Evolutionary conservation across 1,284 basidiomycete species (phyloP).

Genomic region (Ustilago nuda): DNA sequence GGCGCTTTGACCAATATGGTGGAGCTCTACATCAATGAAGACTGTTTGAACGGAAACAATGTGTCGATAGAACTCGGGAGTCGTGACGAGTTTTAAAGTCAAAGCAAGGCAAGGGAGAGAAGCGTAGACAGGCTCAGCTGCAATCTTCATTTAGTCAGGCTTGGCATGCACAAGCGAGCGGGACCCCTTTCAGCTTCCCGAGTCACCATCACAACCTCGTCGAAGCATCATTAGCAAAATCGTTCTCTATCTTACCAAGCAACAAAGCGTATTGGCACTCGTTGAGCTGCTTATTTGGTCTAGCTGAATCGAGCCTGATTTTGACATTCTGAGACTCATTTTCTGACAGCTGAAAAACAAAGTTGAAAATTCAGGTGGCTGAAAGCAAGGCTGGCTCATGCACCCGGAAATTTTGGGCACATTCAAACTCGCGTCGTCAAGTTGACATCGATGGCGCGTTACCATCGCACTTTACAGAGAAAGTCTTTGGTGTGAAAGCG

Average conservation of each 20-base stretch:
- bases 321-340: conserved; percentile 5
- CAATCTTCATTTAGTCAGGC: background rate
- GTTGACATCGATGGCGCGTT: conserved; percentile 4
- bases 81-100: background rate
- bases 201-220: background rate
- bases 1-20: background rate
- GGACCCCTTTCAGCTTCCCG: conserved; percentile 3
- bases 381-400: background rate
- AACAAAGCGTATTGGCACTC: background rate
- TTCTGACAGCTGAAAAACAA: conserved; percentile 2
- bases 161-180: conserved; percentile 16
- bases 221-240: background rate
- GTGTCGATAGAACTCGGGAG: background rate
- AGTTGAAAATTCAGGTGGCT: background rate
- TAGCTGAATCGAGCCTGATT: background rate
- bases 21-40: background rate
- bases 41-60: background rate
- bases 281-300: background rate
- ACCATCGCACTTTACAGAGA: background rate
- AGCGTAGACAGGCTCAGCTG: conserved; percentile 1
- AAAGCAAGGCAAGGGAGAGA: background rate
- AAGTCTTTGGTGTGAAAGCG: background rate
- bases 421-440: background rate
- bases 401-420: background rate
- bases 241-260: too few relatives aligned